Conservation (phyloP, 2,329 filamentous ascomycete species). For the Uncinocarpus reesii region DNA sequence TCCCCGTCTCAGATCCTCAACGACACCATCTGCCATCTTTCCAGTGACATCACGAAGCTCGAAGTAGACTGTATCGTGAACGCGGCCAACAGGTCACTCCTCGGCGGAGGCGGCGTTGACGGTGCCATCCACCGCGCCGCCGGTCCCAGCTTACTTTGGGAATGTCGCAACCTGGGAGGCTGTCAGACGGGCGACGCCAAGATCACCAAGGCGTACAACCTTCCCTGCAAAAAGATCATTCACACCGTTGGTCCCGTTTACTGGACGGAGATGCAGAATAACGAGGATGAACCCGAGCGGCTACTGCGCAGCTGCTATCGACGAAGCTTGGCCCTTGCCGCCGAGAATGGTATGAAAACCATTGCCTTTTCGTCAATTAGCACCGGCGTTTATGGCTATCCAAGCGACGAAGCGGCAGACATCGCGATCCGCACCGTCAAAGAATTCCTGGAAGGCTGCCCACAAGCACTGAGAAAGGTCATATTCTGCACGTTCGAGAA, state of each 20-base stretch:
- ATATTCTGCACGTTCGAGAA: slow-evolving; percentile 75
- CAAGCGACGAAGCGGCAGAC: slow-evolving; percentile 59
- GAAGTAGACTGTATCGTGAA: slow-evolving; percentile 79
- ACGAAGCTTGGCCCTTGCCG: slow-evolving; percentile 61
- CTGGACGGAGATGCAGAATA: slow-evolving; percentile 26
- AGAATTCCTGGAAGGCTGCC: slow-evolving; percentile 40
- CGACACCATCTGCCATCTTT: slow-evolving; percentile 59
- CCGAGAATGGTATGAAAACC: slow-evolving; percentile 53
- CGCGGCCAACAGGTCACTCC: slow-evolving; percentile 68
- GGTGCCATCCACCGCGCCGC: slow-evolving; percentile 79
- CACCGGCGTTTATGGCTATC: slow-evolving; percentile 85
- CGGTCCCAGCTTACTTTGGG: slow-evolving; percentile 55
- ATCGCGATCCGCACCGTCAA: slow-evolving; percentile 56
- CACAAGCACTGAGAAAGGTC: slow-evolving; percentile 53
- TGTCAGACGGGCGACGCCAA: slow-evolving; percentile 72
- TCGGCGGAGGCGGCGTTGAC: slow-evolving; percentile 84
- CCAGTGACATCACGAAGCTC: slow-evolving; percentile 72
- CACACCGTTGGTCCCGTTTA: slow-evolving; percentile 87
- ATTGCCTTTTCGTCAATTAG: slow-evolving; percentile 79
- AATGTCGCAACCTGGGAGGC: slow-evolving; percentile 61
- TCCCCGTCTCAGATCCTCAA: slow-evolving; percentile 51
- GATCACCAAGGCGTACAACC: slow-evolving; percentile 65
- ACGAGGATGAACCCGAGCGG: slow-evolving; percentile 26
- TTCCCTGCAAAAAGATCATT: slow-evolving; percentile 71
- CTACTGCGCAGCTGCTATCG: slow-evolving; percentile 57